These are phyloP conservation scores for Orbilia ellipsospora DNA, from an alignment of 2,329 filamentous ascomycete species.

Conservation along the genomic window DNA sequence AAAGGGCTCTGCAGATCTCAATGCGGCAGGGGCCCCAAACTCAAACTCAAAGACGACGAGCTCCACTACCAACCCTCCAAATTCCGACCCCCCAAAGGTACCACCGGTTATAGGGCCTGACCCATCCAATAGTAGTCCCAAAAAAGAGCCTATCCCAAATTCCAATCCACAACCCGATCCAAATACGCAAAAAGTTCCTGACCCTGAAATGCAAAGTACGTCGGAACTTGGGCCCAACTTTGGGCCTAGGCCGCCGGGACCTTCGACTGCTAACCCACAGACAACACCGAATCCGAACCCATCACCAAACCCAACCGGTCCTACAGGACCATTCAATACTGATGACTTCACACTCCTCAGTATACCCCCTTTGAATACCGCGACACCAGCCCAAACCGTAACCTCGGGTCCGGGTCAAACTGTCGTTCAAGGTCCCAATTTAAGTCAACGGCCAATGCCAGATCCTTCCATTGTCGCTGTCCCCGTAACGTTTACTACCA, in stretches of 20 bases:
- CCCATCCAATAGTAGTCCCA: neutral
- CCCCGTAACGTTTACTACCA: conserved; percentile 23
- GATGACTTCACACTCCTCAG: conserved; percentile 26
- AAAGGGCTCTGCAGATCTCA: conserved; percentile 20
- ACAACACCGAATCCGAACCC: conserved; percentile 25
- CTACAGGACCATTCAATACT: conserved; percentile 18
- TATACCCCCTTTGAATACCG: neutral
- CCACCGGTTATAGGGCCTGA: neutral
- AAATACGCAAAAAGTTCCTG: neutral
- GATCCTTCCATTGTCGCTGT: conserved; percentile 26
- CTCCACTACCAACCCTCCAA: neutral
- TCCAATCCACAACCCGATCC: neutral
- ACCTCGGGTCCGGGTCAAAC: conserved; percentile 16
- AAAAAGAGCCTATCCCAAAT: neutral
- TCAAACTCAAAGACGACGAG: conserved; percentile 9
- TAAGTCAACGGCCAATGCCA: conserved; percentile 2
- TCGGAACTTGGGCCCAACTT: neutral
- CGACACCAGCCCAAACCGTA: conserved; percentile 27
- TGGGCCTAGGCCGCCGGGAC: neutral
- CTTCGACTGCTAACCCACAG: neutral
- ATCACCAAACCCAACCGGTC: conserved; percentile 16
- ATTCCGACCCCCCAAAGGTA: neutral
- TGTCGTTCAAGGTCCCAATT: conserved; percentile 7
- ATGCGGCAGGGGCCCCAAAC: neutral
- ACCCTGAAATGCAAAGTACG: neutral